Evolutionary conservation across 2,329 filamentous ascomycete genomes (phyloP).

Genomic region (Penicillium corylophilum): DNA sequence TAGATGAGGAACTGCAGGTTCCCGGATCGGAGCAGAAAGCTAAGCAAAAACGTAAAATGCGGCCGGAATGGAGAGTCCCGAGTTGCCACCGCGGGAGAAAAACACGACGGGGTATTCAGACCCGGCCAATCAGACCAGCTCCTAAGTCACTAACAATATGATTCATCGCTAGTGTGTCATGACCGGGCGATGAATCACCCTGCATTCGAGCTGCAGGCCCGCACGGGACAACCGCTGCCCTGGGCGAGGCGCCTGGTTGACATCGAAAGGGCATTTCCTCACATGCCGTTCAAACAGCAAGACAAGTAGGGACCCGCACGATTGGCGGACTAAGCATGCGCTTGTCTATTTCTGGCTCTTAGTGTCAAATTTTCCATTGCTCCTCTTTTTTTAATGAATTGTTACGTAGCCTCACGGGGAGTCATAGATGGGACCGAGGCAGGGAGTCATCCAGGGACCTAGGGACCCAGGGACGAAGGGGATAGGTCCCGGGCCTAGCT

Average conservation of each 20-base stretch:
- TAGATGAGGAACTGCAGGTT: constrained; percentile 4
- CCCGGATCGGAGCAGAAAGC: neutral
- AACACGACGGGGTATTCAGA: constrained; percentile 3
- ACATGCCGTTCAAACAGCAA: neutral
- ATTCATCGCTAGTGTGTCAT: constrained; percentile 21
- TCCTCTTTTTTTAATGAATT: neutral
- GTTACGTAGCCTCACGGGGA: neutral
- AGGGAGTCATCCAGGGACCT: neutral
- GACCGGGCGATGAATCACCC: constrained; percentile 19
- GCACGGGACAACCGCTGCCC: constrained; percentile 17
- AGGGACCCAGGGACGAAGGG: neutral
- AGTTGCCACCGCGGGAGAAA: constrained; percentile 20
- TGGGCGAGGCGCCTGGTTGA: constrained; percentile 2
- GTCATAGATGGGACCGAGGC: neutral
- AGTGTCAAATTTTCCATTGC: neutral
- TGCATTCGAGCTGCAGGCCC: neutral
- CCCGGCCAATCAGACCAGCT: constrained; percentile 11
- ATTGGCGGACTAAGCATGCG: constrained; percentile 11
- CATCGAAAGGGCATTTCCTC: neutral
- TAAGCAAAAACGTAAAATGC: neutral
- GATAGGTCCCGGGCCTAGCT: too few species aligned
- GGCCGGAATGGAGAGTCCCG: constrained; percentile 17
- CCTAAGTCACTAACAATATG: constrained; percentile 17
- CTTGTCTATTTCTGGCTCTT: constrained; percentile 4
- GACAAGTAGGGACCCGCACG: constrained; percentile 13